Percentiles rank a stretch among this genome's conserved stretches.
phyloP scores from a whole-genome alignment of 2,329 filamentous ascomycete genomes.

The Calycina herbarum region DNA sequence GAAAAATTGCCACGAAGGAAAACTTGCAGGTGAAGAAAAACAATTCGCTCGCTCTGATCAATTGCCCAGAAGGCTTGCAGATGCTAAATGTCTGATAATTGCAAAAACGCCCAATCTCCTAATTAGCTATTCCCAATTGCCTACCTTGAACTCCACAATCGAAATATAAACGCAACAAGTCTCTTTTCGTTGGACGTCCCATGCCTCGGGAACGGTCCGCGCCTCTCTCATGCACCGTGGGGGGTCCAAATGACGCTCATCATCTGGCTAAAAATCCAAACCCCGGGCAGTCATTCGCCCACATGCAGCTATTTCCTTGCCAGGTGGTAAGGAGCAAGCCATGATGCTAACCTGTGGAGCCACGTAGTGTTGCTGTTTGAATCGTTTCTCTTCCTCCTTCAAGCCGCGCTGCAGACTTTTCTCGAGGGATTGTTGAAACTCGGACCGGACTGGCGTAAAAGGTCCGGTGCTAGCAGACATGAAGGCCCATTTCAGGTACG shows the following conservation, averaged over 20 bases:
- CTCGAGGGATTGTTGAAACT: constrained; percentile 9
- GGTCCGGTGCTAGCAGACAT: constrained; percentile 16
- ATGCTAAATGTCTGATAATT: background rate
- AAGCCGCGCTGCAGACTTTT: constrained; percentile 8
- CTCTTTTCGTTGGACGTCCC: background rate
- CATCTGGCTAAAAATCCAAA: constrained; percentile 1
- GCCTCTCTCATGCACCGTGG: background rate
- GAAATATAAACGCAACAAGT: background rate
- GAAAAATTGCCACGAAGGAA: background rate
- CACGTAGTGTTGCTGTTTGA: constrained; percentile 7
- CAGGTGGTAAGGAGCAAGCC: constrained; percentile 15
- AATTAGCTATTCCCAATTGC: background rate
- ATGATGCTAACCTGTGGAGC: constrained; percentile 13
- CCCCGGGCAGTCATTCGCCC: constrained; percentile 9
- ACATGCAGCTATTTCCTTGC: constrained; percentile 13
- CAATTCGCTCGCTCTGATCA: background rate
- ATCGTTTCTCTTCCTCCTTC: constrained; percentile 5
- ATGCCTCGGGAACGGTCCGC: constrained; percentile 1
- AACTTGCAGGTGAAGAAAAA: background rate
- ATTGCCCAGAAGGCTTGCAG: background rate
- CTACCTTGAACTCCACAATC: background rate
- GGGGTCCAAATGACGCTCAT: background rate
- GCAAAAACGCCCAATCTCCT: background rate
- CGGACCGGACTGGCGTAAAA: constrained; percentile 8
- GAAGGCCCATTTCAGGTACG: constrained; percentile 14